Evolutionary conservation across 805 yeast species (phyloP).

Genomic region (Grigorovia transvaalensis): DNA sequence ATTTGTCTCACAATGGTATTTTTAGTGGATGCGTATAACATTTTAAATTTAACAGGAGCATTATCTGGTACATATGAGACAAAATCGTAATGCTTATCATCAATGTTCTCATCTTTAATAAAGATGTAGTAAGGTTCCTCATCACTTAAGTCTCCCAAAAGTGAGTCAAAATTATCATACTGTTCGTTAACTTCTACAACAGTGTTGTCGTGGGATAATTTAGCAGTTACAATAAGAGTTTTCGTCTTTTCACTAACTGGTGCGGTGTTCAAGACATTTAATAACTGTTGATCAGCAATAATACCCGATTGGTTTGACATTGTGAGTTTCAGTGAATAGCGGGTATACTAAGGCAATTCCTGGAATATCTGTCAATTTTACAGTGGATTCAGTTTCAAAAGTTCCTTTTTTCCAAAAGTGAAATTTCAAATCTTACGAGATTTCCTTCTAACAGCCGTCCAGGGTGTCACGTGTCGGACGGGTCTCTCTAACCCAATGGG

Average conservation of each 20-base stretch:
- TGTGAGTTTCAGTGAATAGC: not conserved
- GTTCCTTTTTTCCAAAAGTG: not conserved
- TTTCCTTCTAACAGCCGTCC: not conserved
- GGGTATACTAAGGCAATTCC: not conserved
- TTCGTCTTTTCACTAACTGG: not conserved
- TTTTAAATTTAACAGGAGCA: constrained; percentile 72
- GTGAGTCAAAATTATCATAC: constrained; percentile 30
- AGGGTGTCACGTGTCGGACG: too few relatives aligned
- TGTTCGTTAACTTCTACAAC: constrained; percentile 12
- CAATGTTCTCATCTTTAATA: constrained; percentile 27
- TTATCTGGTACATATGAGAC: constrained; percentile 80
- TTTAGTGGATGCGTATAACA: constrained; percentile 90
- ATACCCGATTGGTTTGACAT: constrained; percentile 69
- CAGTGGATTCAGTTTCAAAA: not conserved
- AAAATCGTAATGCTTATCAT: constrained; percentile 35
- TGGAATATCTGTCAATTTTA: too few relatives aligned
- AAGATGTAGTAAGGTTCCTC: constrained; percentile 42
- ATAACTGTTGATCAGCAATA: constrained; percentile 21
- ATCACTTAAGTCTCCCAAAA: constrained; percentile 29
- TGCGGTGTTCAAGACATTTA: constrained; percentile 11
- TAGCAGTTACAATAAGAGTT: constrained; percentile 13
- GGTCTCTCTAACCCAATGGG: too few relatives aligned
- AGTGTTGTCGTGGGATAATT: constrained; percentile 17
- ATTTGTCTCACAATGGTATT: constrained; percentile 64
- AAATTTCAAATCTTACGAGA: not conserved